These are phyloP conservation scores for Geranium incanum DNA, from an alignment of 441 rosid genomes.

Conservation along the genomic window DNA sequence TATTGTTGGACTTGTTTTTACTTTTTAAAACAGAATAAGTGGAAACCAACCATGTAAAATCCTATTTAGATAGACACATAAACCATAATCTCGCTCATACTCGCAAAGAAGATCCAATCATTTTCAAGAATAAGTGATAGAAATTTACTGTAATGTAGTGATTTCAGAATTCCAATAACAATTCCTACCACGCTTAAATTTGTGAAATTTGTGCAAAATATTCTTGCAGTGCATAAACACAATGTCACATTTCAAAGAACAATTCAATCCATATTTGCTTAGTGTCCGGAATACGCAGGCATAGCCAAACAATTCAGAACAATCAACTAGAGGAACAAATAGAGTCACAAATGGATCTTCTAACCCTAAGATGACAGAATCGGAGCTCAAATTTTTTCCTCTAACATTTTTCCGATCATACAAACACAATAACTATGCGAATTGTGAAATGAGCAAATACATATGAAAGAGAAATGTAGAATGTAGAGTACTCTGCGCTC, in stretches of 20 bases:
- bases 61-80: too few species aligned
- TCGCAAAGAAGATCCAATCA: neutral
- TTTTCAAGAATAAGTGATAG: too few species aligned
- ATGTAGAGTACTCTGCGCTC: conserved; percentile 64
- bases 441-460: conserved; percentile 15
- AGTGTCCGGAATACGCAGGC: neutral
- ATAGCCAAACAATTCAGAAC: neutral
- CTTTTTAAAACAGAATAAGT: too few species aligned
- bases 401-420: neutral
- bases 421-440: neutral
- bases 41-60: too few species aligned
- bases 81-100: neutral
- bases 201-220: neutral
- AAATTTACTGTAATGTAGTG: neutral
- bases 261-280: neutral
- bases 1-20: too few species aligned
- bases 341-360: neutral
- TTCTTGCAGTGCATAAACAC: neutral
- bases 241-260: neutral
- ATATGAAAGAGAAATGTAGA: too few species aligned
- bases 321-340: neutral
- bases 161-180: neutral
- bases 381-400: too few species aligned
- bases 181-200: neutral
- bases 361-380: neutral